Base-by-base conservation (phyloP, 257 asterid species). In the Knoxia roxburghii region DNA sequence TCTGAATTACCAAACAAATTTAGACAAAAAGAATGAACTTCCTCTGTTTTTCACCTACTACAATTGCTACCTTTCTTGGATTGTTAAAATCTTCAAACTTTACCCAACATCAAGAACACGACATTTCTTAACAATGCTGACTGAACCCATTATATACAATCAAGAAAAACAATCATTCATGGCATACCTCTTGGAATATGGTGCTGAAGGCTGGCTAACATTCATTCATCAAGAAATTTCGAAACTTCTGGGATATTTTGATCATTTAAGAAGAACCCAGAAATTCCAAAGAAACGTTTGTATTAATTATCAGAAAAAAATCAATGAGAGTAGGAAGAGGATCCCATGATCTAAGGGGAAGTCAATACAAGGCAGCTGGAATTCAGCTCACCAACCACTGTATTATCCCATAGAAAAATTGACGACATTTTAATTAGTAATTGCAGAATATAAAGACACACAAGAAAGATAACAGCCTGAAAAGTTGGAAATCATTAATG, bases 291-390 rank as follows among this genome's bases (percentile, higher is more conserved):
- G 61, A 71, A 57, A 27, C 64, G 41, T 37, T 37, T n/a, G n/a
- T n/a, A n/a, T n/a, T n/a, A n/a, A 26, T 52, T 23, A 13, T 29
- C 37, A 18, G 11, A 20, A 62, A n/a, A n/a, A 68, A 75, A 49
- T 70, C 62, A 75, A 70, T 72, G 72, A 65, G 83, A 62, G 83
- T 65, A 78, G 79, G 65, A 84, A 78, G 86, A 78, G 90, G 76
- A 77, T 70, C 70, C 85, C 90, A 81, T 79, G 79, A 88, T 79
- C 75, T 61, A 59, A 9, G 82, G 61, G 83, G 64, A 83, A 86
- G 94, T 88, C 89, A 86, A 37, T 78, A 84, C 81, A 57, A 35
- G 81, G 91, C 91, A 86, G 94, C 87, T 88, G 91, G 88, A 84
- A 66, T 84, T 76, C 79, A 67, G 94, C 71, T 84, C 81, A 86